Evolutionary conservation across 73 alveolate species (phyloP).

Genomic region (Paramecium pentaurelia): DNA sequence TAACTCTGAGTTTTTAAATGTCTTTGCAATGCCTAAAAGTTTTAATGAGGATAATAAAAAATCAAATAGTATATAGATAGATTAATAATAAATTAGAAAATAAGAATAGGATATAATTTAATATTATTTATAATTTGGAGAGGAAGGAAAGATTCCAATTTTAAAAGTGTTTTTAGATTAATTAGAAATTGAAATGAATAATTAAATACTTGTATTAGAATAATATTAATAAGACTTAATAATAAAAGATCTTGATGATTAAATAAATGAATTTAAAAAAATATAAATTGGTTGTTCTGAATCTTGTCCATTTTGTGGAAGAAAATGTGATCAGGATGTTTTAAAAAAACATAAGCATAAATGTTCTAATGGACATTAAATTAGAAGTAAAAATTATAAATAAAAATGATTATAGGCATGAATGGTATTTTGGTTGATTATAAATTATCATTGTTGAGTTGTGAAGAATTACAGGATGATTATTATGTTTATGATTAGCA

Average conservation of each 20-base stretch:
- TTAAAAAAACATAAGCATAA: neutral
- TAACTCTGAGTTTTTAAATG: neutral
- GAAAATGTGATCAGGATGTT: neutral
- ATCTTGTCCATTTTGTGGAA: neutral
- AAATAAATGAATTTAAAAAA: neutral
- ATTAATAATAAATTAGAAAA: neutral
- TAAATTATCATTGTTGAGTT: neutral
- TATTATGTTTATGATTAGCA: neutral
- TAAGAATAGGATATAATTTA: neutral
- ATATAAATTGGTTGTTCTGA: neutral
- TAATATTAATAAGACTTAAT: neutral
- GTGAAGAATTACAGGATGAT: neutral
- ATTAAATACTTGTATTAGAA: neutral
- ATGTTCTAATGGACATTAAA: neutral
- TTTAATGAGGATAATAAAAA: neutral
- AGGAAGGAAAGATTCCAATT: neutral
- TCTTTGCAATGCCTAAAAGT: neutral
- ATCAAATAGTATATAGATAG: neutral
- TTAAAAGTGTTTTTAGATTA: neutral
- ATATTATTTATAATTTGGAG: neutral
- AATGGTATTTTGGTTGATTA: neutral
- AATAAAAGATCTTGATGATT: neutral
- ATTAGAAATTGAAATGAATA: neutral
- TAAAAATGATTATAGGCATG: neutral
- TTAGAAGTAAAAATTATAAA: neutral